phyloP scores from a whole-genome alignment of 768 basidiomycete genomes.

The Trametes punicea region DNA sequence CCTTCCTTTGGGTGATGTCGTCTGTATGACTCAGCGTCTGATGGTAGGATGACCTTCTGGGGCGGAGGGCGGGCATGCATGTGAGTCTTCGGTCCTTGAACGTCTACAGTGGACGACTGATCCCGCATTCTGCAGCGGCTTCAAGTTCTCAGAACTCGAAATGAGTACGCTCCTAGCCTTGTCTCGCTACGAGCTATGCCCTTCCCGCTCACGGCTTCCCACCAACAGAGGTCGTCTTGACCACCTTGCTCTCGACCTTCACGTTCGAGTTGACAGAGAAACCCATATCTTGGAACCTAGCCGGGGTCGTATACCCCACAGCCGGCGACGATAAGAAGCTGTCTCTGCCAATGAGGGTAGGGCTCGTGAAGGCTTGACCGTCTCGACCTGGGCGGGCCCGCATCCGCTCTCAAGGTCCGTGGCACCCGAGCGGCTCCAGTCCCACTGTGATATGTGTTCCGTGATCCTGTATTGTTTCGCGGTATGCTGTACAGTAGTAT shows the following conservation, averaged over 20 bases:
- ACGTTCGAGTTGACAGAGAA: constrained; percentile 25
- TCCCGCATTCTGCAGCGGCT: constrained; percentile 10
- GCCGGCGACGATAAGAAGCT: constrained; percentile 8
- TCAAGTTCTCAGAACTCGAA: constrained; percentile 24
- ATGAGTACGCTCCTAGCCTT: constrained; percentile 15
- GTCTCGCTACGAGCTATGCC: neutral
- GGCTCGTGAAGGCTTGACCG: neutral
- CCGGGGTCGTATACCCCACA: constrained; percentile 26
- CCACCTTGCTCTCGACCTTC: constrained; percentile 27
- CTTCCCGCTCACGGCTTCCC: too few relatives aligned
- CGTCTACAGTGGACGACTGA: neutral
- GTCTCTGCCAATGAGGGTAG: constrained; percentile 24
- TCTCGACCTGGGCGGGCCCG: too few relatives aligned
- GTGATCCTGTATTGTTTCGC: too few relatives aligned
- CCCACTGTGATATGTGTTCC: too few relatives aligned
- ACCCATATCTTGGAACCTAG: constrained; percentile 29
- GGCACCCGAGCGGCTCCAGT: too few relatives aligned
- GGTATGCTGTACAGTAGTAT: too few relatives aligned
- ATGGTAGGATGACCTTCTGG: constrained; percentile 28
- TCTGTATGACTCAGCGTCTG: neutral
- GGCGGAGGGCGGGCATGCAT: constrained; percentile 29
- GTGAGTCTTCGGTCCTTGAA: constrained; percentile 16
- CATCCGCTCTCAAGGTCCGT: too few relatives aligned
- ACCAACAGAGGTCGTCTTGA: constrained; percentile 32
- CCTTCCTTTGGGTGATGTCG: too few relatives aligned